phyloP scores from a whole-genome alignment of 371 early-diverging fungal species.

The Apophysomyces elegans region DNA sequence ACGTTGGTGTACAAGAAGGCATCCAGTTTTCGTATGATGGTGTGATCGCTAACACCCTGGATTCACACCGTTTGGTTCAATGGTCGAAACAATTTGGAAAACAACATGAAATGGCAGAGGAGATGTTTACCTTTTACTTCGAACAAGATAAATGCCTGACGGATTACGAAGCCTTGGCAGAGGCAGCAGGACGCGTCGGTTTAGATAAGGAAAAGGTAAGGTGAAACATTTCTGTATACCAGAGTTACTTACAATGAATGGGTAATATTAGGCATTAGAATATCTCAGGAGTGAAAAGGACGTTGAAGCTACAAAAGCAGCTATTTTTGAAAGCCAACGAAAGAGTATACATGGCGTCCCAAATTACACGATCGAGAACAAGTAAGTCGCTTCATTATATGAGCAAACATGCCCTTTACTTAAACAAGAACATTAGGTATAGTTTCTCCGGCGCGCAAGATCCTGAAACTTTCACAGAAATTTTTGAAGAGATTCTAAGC shows the following conservation, averaged over 20 bases:
- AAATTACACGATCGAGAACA: conserved; percentile 61
- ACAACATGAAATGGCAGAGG: conserved; percentile 64
- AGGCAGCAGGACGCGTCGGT: conserved; percentile 63
- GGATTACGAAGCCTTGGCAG: conserved; percentile 57
- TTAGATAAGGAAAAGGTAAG: conserved; percentile 50
- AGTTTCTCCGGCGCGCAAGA: conserved; percentile 75
- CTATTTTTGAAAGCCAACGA: conserved; percentile 37
- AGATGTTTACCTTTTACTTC: conserved; percentile 68
- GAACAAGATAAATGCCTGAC: conserved; percentile 66
- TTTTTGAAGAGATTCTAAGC: conserved; percentile 48
- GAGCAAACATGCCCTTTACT: background rate
- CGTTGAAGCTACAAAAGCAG: conserved; percentile 42
- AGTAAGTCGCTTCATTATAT: conserved; percentile 36
- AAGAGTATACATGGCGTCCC: conserved; percentile 72
- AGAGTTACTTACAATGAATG: background rate
- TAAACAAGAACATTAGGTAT: conserved; percentile 23
- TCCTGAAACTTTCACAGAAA: conserved; percentile 53
- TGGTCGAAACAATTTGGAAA: conserved; percentile 58
- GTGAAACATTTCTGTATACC: background rate
- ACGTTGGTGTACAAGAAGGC: conserved; percentile 61
- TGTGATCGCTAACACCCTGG: conserved; percentile 64
- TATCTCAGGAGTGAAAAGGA: conserved; percentile 61
- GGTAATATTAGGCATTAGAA: conserved; percentile 22
- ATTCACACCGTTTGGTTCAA: conserved; percentile 70
- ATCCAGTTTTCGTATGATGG: conserved; percentile 68